These are phyloP conservation scores for Amphibolis antarctica DNA, from an alignment of 106 monocot genomes.

Conservation along the genomic window DNA sequence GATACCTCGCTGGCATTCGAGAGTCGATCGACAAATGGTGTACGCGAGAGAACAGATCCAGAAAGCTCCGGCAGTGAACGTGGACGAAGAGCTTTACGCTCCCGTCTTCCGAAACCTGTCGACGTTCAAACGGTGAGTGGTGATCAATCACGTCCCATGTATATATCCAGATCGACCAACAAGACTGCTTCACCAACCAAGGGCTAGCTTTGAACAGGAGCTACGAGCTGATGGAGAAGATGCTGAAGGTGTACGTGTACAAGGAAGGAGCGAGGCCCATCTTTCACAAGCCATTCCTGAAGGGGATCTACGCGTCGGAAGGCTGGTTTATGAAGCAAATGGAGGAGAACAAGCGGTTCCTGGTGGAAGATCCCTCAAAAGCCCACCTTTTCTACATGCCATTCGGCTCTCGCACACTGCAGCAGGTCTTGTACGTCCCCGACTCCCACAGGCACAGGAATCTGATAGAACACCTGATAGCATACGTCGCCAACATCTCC, in stretches of 20 bases:
- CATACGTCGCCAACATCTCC: constrained; percentile 33
- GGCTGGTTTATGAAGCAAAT: constrained; percentile 66
- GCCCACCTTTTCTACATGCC: constrained; percentile 65
- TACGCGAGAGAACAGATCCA: constrained; percentile 34
- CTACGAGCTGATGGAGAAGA: constrained; percentile 50
- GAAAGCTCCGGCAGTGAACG: constrained; percentile 23
- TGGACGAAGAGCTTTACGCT: constrained; percentile 29
- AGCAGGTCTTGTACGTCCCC: constrained; percentile 23
- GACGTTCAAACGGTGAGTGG: constrained; percentile 35
- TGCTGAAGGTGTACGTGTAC: constrained; percentile 49
- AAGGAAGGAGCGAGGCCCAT: constrained; percentile 51
- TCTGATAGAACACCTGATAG: constrained; percentile 22
- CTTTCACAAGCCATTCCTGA: constrained; percentile 39
- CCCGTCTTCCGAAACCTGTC: constrained; percentile 53
- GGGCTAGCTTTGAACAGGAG: constrained; percentile 29
- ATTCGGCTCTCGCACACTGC: constrained; percentile 39
- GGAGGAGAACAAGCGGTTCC: constrained; percentile 28
- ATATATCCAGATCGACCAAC: neutral
- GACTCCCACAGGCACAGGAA: constrained; percentile 28
- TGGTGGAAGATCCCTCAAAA: constrained; percentile 30
- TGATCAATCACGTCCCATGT: neutral
- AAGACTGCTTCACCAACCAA: too few relatives aligned
- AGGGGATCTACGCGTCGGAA: constrained; percentile 59
- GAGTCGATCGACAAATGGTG: constrained; percentile 35
- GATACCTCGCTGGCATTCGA: constrained; percentile 35